Base-by-base conservation (phyloP, 2,329 filamentous ascomycete species). In the Cytospora chrysosperma region DNA sequence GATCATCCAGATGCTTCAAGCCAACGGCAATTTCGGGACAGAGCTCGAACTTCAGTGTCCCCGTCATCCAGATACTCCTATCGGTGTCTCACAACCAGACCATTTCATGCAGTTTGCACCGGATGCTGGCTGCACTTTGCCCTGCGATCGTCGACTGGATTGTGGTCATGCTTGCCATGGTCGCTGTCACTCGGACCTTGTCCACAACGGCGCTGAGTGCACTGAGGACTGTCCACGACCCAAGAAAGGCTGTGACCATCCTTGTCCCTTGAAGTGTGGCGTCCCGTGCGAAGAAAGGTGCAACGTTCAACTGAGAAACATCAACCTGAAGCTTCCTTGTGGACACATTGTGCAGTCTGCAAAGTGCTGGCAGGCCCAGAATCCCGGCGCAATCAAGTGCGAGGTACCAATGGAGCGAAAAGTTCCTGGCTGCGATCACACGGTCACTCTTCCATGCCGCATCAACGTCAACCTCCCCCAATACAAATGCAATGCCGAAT, bases 81-180 rank as follows among this genome's bases (percentile, higher is more conserved):
- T 90, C 13, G 21, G 69, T 4, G 56, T 57, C 1, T 78, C 77
- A 0, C 67, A 75, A 1, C 81, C 85, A 0, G 82, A 87, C 1
- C 78, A 89, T 60, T 89, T 89, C 66, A 64, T 76, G 0, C 15
- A 12, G 4, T 26, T 65, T 9, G 62, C 63, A 0, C 88, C 88
- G 0, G 88, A 91, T 70, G 86, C 86, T 49, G 88, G 88, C 0
- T 90, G 87, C 67, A 70, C 71, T 50, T 70, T 79, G 19, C 72
- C 72, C 1, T 90, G 88, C 65, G 76, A 79, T 70, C 64, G 73
- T 78, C 63, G 81, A 71, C 72, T 83, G 10, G 37, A 69, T 0
- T 85, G 82, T 62, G 82, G 82, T 0, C 82, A 85, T 67, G 61
- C 71, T 1, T 85, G 83, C 61, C 67, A 69, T 10, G 76, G 75